Base-by-base conservation (phyloP, 163 green algal genomes). In the Chlorella variabilis region DNA sequence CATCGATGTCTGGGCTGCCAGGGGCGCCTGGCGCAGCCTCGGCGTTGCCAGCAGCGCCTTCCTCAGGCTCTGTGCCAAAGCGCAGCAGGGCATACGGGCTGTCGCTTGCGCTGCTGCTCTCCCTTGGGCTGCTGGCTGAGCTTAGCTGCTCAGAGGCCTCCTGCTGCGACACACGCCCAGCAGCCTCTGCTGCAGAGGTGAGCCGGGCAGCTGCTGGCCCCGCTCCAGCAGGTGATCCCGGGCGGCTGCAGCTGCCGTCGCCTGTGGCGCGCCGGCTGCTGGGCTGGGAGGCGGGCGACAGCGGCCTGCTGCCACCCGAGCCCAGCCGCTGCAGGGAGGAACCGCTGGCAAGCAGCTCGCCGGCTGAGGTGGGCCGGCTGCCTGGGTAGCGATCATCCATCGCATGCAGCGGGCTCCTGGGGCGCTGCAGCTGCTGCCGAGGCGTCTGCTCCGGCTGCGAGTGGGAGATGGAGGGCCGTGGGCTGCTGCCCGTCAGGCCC, bases 331-430 rank as follows among this genome's bases (percentile, higher is more conserved):
- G 51, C 56, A 7, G 31, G 21, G 18, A 77, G 15, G 18, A 8
- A 4, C n/a, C 25, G 48, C 33, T 67, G 7, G 15, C 5, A 8
- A n/a, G 49, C 45, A 68, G 49, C 9, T 23, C 31, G 36, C 36
- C 54, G 8, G 73, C 34, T 15, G 73, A 80, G 56, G 73, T 27
- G 9, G 73, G 73, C 27, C 54, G 73, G 73, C 73, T 80, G 56
- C 73, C 56, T 5, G 73, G 73, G 56, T 80, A 80, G 15, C 73
- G 17, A 39, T 80, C 73, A n/a, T 69, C 73, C 15, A 45, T 27
- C 1, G 73, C 73, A 42, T 70, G 73, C 23, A 59, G n/a, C 2
- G 73, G 73, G 73, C 73, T 80, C 21, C 73, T 21, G 0, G 73
- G 73, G 2, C 56, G 73, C n/a, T 31, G 54, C 45, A 7, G n/a